Evolutionary conservation across 2,329 filamentous ascomycete genomes (phyloP), one percentile per base, ranked within the genome.

Genomic region (Cladosporium sp.): DNA sequence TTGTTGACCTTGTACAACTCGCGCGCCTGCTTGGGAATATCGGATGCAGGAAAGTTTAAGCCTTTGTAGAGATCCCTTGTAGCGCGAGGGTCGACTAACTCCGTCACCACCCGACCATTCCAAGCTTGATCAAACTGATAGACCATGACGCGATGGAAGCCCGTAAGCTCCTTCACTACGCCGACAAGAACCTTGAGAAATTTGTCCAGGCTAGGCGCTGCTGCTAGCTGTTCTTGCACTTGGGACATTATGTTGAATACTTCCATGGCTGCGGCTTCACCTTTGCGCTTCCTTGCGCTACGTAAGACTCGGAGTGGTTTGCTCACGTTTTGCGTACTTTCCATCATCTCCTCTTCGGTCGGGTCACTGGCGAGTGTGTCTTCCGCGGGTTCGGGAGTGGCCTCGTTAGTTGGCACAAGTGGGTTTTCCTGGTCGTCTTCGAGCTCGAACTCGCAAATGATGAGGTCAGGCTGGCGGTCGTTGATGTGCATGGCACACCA

Each of bases 221-320:
- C 79, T 4, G 86, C 80, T 11, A 95, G 73, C 65, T 95, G 90
- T 59, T 95, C 88, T 64, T 95, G 89, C 1, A 95, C 85, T 64
- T 95, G 90, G 1, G 86, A 88, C 80, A 95, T 87, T 56, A 95
- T 90, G 66, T 89, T 90, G 67, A 94, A 94, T 1, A 93, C 86
- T 59, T 94, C 86, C 83, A 93, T 93, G 0, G 86, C 86, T 4
- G 85, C 85, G 39, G 88, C 86, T 61, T 93, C 87, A 5, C 86
- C 87, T 57, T 82, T 81, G 43, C 84, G 76, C 61, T 87, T 88
- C 8, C 88, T 79, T 0, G 88, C 86, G 62, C 84, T 88, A 30
- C 86, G 76, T 19, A 93, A 65, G 1, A 93, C 80, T 32, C 88
- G 77, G n/a, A 95, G 70, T 4, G 88, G 89, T 57, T 83, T 86